Conservation (phyloP, 495 filamentous ascomycete species). For the Podospora comata region DNA sequence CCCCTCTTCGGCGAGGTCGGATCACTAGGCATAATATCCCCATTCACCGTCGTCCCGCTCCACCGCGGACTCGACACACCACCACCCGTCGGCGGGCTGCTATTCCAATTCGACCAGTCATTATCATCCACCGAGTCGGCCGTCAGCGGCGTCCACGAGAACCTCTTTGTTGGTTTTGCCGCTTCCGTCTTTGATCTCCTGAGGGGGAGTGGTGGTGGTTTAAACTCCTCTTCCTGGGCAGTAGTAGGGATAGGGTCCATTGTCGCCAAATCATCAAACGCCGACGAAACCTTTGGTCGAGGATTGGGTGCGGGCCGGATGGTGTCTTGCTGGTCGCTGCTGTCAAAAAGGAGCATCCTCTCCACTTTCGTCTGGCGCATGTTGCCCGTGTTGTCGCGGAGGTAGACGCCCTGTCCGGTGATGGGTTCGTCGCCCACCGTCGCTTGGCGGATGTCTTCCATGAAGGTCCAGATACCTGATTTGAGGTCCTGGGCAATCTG, state of each 20-base stretch:
- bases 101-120: slow-evolving; percentile 72
- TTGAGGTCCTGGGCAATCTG: slow-evolving; percentile 89
- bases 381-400: slow-evolving; percentile 36
- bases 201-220: slow-evolving; percentile 18
- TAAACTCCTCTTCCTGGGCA: slow-evolving; percentile 23
- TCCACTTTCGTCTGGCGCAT: slow-evolving; percentile 38
- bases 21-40: slow-evolving; percentile 41
- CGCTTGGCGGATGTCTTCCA: slow-evolving; percentile 91
- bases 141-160: slow-evolving; percentile 48
- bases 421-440: slow-evolving; percentile 91
- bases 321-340: slow-evolving; percentile 36
- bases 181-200: slow-evolving; percentile 32
- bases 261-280: slow-evolving; percentile 26
- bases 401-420: slow-evolving; percentile 49
- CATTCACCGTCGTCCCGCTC: slow-evolving; percentile 49
- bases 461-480: slow-evolving; percentile 91
- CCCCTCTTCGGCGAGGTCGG: slow-evolving; percentile 11
- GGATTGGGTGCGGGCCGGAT: slow-evolving; percentile 34
- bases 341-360: slow-evolving; percentile 6
- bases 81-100: slow-evolving; percentile 37
- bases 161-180: slow-evolving; percentile 39
- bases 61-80: slow-evolving; percentile 43
- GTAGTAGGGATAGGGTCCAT: slow-evolving; percentile 4
- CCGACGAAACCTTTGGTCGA: slow-evolving; percentile 19
- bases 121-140: slow-evolving; percentile 59